Percentiles rank a stretch among this genome's conserved stretches.
Evolutionary conservation across 176 grass and related monocot species (phyloP).

Genomic region (Elymus sibiricus): DNA sequence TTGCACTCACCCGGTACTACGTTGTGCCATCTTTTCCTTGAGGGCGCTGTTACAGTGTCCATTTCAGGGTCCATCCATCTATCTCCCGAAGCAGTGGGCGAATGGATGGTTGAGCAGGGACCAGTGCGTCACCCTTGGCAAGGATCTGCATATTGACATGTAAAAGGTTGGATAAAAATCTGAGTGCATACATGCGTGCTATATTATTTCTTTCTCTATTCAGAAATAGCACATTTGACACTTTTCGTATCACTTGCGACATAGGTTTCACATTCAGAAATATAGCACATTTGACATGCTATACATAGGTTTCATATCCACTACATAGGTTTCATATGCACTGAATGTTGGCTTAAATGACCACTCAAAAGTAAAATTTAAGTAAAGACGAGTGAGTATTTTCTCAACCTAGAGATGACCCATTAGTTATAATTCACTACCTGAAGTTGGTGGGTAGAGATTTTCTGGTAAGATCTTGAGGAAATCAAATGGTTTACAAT

Average conservation of each 20-base stretch:
- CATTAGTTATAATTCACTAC: background rate
- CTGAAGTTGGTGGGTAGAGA: background rate
- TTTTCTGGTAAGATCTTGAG: conserved; percentile 12
- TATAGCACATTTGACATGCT: no score
- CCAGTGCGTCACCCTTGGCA: conserved; percentile 33
- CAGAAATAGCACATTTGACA: conserved; percentile 5
- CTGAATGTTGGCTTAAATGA: background rate
- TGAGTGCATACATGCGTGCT: background rate
- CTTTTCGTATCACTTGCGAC: background rate
- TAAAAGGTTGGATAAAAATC: background rate
- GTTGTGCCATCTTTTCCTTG: conserved; percentile 43
- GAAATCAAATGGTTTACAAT: conserved; percentile 20
- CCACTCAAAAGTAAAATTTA: background rate
- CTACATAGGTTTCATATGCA: background rate
- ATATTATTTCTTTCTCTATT: background rate
- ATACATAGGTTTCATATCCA: background rate
- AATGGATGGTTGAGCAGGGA: conserved; percentile 34
- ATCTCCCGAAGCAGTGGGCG: conserved; percentile 24
- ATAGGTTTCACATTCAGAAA: background rate
- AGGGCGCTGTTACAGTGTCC: conserved; percentile 28
- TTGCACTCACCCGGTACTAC: conserved; percentile 26
- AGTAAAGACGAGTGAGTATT: background rate
- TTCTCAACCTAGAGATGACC: background rate
- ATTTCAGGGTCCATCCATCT: conserved; percentile 19
- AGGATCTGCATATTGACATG: conserved; percentile 12